Base-by-base conservation (phyloP, 1,284 basidiomycete genomes). In the Albatrellus sp. region DNA sequence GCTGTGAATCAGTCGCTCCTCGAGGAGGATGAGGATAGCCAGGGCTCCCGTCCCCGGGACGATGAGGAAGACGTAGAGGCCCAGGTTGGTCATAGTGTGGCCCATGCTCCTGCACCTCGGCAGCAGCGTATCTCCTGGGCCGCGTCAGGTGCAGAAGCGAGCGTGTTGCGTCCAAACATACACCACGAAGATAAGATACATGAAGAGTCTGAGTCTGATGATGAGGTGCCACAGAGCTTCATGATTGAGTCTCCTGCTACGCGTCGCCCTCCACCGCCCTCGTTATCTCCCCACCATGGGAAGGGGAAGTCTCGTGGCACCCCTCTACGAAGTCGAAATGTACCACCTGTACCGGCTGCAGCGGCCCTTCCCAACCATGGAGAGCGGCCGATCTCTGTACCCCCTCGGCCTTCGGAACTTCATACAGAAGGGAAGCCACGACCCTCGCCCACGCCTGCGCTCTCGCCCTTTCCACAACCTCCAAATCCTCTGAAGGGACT, bases 211-310 rank as follows among this genome's bases (percentile, higher is more conserved):
- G 70, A 72, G 33, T 82, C 80, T 12, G 85, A 87, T 54, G 83
- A 82, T 46, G 86, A 89, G 56, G 82, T 84, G 3, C 87, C 86
- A 0, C 77, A 81, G 57, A 84, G 81, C 56, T 80, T 89, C 54
- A 81, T 87, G 75, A 80, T 89, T 51, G 86, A 89, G 59, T 58
- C 60, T 1, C 57, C 67, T 17, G 60, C 59, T 17, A 50, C 56
- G 24, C 60, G 57, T 50, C 71, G 61, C 43, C 56, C 60, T 24
- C 47, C 50, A 5, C 50, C 62, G 34, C 56, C 57, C 24, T 57
- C 60, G 42, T 49, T 56, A 37, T 45, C 47, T 37, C 55, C 48
- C 9, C 43, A 37, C 20, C 49, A 56, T n/a, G 46, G 48, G 40
- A 72, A 67, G 52, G 62, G 63, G 45, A 71, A 72, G 51, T 60